These are phyloP conservation scores for Rhodamnia argentea DNA, from an alignment of 345 rosid species.

Conservation along the genomic window DNA sequence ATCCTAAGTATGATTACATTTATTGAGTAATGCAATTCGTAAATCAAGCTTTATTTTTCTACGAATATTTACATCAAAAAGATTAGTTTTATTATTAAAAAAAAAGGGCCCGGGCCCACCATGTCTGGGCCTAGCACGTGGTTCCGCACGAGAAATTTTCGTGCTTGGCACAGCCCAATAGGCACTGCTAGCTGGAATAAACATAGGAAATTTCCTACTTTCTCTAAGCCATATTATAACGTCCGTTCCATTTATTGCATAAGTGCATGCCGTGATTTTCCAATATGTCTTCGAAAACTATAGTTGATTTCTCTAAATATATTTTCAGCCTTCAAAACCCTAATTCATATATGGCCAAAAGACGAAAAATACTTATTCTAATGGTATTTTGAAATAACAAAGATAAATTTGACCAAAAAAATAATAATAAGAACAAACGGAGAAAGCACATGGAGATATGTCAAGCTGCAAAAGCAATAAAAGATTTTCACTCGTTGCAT, in stretches of 20 bases:
- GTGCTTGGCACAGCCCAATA: neutral
- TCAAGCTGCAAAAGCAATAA: neutral
- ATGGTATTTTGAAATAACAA: too few relatives aligned
- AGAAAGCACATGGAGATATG: neutral
- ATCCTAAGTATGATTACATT: neutral
- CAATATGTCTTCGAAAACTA: neutral
- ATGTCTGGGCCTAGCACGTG: neutral
- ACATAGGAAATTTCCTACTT: neutral
- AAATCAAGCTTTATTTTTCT: neutral
- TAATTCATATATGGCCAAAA: neutral
- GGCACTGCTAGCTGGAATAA: neutral
- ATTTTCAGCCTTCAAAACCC: neutral
- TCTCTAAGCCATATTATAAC: neutral
- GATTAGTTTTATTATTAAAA: neutral
- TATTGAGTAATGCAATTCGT: neutral
- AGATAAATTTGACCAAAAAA: too few relatives aligned
- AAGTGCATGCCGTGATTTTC: neutral
- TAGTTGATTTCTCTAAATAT: neutral
- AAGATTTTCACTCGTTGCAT: neutral
- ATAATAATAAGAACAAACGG: neutral
- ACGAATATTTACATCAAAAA: neutral
- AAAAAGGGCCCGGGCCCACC: neutral
- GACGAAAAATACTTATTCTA: neutral
- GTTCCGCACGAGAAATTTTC: neutral
- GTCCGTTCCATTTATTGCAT: neutral